A percentile compares a stretch with the other conserved stretches of the same genome.
phyloP scores from a whole-genome alignment of 2,329 filamentous ascomycete genomes.

The Ampelomyces quisqualis region DNA sequence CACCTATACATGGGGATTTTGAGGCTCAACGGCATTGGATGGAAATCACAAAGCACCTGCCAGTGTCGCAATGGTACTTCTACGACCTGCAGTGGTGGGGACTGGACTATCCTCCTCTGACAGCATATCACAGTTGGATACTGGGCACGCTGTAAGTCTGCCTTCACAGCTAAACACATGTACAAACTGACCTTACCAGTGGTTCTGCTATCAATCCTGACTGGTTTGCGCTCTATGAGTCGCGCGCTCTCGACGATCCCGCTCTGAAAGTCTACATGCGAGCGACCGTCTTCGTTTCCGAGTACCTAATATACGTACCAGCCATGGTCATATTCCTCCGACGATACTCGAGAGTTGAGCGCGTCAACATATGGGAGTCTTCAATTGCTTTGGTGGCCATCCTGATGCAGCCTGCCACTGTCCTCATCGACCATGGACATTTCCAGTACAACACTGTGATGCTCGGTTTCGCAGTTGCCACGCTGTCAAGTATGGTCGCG shows the following conservation, averaged over 20 bases:
- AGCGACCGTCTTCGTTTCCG: constrained; percentile 83
- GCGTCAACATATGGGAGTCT: constrained; percentile 77
- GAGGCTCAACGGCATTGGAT: constrained; percentile 99
- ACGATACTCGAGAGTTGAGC: constrained; percentile 72
- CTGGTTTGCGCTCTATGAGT: constrained; percentile 86
- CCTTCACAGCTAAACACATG: not conserved
- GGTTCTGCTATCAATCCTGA: constrained; percentile 73
- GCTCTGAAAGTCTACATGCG: constrained; percentile 93
- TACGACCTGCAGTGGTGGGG: constrained; percentile 98
- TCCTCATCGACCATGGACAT: constrained; percentile 90
- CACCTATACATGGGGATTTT: constrained; percentile 95
- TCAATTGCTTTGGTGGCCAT: constrained; percentile 86
- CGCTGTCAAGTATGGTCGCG: constrained; percentile 84
- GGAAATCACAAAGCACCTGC: constrained; percentile 88
- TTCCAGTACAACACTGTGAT: constrained; percentile 99
- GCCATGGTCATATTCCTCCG: constrained; percentile 83
- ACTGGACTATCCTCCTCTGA: constrained; percentile 94
- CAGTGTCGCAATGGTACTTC: constrained; percentile 95
- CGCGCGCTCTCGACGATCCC: constrained; percentile 76
- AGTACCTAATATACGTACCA: constrained; percentile 87
- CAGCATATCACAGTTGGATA: constrained; percentile 98
- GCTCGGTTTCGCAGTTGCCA: constrained; percentile 85
- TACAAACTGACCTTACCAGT: constrained; percentile 42
- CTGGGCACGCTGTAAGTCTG: constrained; percentile 70
- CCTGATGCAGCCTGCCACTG: constrained; percentile 85